phyloP scores from a whole-genome alignment of 352 stramenopile genomes.

The Pythium dissotocum region DNA sequence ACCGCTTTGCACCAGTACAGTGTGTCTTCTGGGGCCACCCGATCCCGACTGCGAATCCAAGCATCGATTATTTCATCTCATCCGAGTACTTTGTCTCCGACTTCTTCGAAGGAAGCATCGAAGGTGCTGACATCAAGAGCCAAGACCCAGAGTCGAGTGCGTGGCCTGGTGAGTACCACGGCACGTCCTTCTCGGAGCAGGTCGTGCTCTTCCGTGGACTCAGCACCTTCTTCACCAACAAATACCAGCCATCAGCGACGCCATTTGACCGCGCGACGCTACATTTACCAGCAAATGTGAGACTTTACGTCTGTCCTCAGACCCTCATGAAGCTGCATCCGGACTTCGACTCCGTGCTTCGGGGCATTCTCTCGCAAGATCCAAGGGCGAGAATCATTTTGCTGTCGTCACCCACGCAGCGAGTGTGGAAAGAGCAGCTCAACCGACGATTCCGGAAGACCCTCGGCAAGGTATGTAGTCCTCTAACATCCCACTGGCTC shows the following conservation, averaged over 20 bases:
- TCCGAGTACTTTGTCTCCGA: conserved; percentile 53
- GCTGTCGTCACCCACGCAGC: conserved; percentile 46
- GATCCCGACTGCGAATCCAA: conserved; percentile 64
- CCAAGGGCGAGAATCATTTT: conserved; percentile 42
- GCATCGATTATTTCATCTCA: conserved; percentile 87
- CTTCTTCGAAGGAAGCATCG: conserved; percentile 16
- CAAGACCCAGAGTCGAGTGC: conserved; percentile 17
- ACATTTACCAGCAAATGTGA: conserved; percentile 41
- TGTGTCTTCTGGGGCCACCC: conserved; percentile 88
- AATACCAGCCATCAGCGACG: not conserved
- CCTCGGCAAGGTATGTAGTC: conserved; percentile 33
- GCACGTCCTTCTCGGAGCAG: conserved; percentile 58
- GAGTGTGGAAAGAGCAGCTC: conserved; percentile 57
- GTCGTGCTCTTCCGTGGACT: conserved; percentile 69
- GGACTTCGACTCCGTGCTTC: conserved; percentile 48
- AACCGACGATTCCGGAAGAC: conserved; percentile 37
- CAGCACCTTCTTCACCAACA: conserved; percentile 56
- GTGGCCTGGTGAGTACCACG: conserved; percentile 35
- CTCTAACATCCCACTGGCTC: no score
- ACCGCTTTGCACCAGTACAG: conserved; percentile 71
- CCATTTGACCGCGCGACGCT: conserved; percentile 37
- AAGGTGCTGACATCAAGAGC: conserved; percentile 9
- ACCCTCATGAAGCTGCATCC: conserved; percentile 73
- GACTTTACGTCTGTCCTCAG: conserved; percentile 60
- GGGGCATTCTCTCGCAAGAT: conserved; percentile 41